phyloP scores from a whole-genome alignment of 192 early-diverging fungal species.

The Rhizoclosmatium sp. region DNA sequence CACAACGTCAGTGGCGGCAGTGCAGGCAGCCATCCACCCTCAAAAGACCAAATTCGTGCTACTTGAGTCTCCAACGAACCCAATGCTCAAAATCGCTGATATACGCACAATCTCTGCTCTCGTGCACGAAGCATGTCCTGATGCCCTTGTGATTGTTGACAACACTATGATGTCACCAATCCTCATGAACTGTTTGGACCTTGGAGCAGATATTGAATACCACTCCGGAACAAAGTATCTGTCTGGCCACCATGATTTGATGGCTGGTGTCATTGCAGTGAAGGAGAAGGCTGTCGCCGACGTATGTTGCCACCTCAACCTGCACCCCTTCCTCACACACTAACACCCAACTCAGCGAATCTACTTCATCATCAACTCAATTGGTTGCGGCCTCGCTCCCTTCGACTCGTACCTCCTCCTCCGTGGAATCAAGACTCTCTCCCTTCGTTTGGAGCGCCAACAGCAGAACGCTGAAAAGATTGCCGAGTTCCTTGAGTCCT shows the following conservation, averaged over 20 bases:
- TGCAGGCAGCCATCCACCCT: conserved; percentile 71
- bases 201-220: conserved; percentile 93
- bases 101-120: conserved; percentile 76
- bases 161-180: conserved; percentile 99
- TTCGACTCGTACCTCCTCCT: conserved; percentile 94
- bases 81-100: conserved; percentile 93
- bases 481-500: conserved; percentile 81
- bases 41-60: conserved; percentile 83
- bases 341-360: conserved; percentile 63
- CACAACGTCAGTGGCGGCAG: conserved; percentile 73
- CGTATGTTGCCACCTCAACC: conserved; percentile 48
- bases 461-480: conserved; percentile 83
- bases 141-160: conserved; percentile 88
- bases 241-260: conserved; percentile 96
- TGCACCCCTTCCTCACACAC: background rate
- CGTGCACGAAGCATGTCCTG: conserved; percentile 78
- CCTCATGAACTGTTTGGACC: conserved; percentile 84
- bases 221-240: conserved; percentile 99
- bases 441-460: conserved; percentile 95
- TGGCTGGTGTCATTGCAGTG: conserved; percentile 95
- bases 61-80: conserved; percentile 96
- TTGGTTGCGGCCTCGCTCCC: conserved; percentile 86
- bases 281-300: conserved; percentile 75
- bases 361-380: conserved; percentile 95
- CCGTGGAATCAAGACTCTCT: conserved; percentile 94